Conservation (phyloP, 2,329 filamentous ascomycete species). For the Cercospora berteroae region DNA sequence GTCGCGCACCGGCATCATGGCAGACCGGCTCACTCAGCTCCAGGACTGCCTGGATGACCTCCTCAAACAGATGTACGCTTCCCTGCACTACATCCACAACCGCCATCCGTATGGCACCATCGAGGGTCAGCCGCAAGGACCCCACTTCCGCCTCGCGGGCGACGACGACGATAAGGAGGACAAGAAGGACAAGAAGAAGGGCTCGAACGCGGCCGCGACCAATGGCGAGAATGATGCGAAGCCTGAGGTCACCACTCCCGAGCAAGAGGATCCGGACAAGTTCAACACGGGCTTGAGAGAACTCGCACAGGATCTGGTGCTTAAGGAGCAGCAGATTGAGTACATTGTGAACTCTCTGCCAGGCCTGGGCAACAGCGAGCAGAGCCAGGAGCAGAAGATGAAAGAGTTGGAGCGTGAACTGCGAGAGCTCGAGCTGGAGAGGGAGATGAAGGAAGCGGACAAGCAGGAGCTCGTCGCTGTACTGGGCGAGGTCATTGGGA, state of each 20-base stretch:
- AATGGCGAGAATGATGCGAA: constrained; percentile 19
- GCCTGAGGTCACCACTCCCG: constrained; percentile 45
- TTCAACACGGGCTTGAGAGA: constrained; percentile 69
- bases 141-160: constrained; percentile 17
- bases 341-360: constrained; percentile 71
- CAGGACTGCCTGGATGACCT: constrained; percentile 80
- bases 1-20: constrained; percentile 25
- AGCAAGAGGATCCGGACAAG: constrained; percentile 61
- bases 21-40: constrained; percentile 74
- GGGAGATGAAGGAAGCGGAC: constrained; percentile 42
- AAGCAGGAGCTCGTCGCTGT: constrained; percentile 43
- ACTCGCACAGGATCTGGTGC: constrained; percentile 70
- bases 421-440: constrained; percentile 44
- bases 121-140: constrained; percentile 41
- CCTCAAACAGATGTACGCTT: constrained; percentile 49
- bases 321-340: constrained; percentile 83
- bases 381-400: constrained; percentile 67
- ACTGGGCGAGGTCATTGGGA: constrained; percentile 50
- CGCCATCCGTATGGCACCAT: constrained; percentile 45
- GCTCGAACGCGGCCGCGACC: constrained; percentile 6
- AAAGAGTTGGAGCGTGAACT: constrained; percentile 46
- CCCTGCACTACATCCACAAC: constrained; percentile 46
- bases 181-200: constrained; percentile 10
- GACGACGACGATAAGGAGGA: constrained; percentile 10
- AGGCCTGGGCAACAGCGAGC: constrained; percentile 73